phyloP scores from a whole-genome alignment of 257 asterid genomes.

The Lycium ferocissimum region DNA sequence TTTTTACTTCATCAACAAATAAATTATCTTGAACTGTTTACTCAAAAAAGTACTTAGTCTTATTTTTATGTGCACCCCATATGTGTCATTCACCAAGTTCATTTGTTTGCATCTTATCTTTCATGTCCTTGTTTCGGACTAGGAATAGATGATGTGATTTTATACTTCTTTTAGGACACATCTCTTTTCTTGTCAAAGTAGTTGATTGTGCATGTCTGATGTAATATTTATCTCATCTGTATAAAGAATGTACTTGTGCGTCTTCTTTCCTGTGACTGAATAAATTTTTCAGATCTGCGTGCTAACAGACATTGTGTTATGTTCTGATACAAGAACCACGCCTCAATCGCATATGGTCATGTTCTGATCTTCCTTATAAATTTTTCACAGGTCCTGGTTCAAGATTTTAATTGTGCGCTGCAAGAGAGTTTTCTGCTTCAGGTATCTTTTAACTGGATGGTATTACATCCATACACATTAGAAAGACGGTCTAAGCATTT shows the following conservation, averaged over 20 bases:
- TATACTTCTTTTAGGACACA: neutral
- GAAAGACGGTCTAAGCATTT: neutral
- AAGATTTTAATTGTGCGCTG: conserved; percentile 96
- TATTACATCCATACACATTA: conserved; percentile 19
- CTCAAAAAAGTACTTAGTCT: neutral
- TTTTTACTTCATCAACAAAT: too few relatives aligned
- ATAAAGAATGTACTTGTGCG: neutral
- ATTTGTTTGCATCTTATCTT: conserved; percentile 1
- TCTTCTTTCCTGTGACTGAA: neutral
- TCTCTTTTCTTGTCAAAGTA: conserved; percentile 15
- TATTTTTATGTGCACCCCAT: neutral
- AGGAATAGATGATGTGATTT: neutral
- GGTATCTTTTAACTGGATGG: conserved; percentile 53
- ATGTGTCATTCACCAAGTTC: neutral
- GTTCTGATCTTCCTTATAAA: conserved; percentile 21
- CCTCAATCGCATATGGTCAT: neutral
- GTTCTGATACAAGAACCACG: conserved; percentile 24
- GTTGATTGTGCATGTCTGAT: conserved; percentile 20
- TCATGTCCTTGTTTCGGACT: conserved; percentile 18
- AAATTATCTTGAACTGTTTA: neutral
- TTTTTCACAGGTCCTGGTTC: conserved; percentile 74
- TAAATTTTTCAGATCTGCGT: conserved; percentile 8
- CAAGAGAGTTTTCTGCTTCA: conserved; percentile 96
- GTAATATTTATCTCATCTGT: neutral
- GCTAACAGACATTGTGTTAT: conserved; percentile 5